phyloP scores from a whole-genome alignment of 1,284 basidiomycete genomes.

The Ceratobasidium papillatum region DNA sequence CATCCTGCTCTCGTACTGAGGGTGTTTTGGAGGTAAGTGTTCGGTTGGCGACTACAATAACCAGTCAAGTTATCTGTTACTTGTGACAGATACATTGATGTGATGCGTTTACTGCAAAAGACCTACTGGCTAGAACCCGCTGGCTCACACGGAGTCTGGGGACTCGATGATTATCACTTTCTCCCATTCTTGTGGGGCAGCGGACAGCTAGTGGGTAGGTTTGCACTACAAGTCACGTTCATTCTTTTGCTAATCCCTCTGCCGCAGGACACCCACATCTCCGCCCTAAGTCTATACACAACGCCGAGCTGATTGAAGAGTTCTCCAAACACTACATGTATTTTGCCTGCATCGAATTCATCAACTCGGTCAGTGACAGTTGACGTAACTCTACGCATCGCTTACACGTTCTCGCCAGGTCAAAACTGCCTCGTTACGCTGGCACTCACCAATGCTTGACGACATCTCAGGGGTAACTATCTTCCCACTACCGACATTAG shows the following conservation, averaged over 20 bases:
- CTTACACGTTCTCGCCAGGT: constrained; percentile 62
- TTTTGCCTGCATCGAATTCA: constrained; percentile 94
- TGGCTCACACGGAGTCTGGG: constrained; percentile 98
- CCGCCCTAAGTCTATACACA: constrained; percentile 91
- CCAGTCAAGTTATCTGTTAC: neutral
- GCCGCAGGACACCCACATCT: constrained; percentile 84
- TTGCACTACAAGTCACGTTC: neutral
- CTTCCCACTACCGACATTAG: neutral
- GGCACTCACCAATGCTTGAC: constrained; percentile 99
- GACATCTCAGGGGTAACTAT: constrained; percentile 88
- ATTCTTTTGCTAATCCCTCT: neutral
- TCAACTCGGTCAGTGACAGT: constrained; percentile 76
- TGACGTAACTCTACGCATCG: constrained; percentile 1
- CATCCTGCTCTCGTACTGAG: constrained; percentile 80
- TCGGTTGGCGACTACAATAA: neutral
- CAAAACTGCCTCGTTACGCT: constrained; percentile 93
- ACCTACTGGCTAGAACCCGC: constrained; percentile 99
- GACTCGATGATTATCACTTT: constrained; percentile 98
- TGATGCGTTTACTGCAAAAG: constrained; percentile 92
- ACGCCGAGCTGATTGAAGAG: constrained; percentile 91
- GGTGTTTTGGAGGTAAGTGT: constrained; percentile 86
- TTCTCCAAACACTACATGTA: constrained; percentile 96
- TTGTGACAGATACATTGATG: constrained; percentile 74
- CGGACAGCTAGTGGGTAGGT: constrained; percentile 77
- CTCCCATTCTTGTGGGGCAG: constrained; percentile 92